phyloP scores from a whole-genome alignment of 1,139 yeast species.

The Eremothecium sinecaudum region DNA sequence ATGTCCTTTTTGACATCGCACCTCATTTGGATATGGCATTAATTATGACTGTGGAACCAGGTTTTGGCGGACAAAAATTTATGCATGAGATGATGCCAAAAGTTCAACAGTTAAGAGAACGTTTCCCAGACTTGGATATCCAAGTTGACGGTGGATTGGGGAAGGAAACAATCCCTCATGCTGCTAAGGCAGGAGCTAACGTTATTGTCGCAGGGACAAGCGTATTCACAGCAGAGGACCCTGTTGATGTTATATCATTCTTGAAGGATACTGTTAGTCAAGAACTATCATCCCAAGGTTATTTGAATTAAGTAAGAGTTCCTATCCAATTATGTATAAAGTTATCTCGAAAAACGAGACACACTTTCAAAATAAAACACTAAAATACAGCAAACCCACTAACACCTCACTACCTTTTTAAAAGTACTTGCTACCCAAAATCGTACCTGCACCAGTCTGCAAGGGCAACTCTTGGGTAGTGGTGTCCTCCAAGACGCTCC shows the following conservation, averaged over 20 bases:
- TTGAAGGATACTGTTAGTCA: conserved; percentile 53
- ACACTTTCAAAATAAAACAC: no score
- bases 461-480: conserved; percentile 38
- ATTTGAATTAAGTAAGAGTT: conserved; percentile 15
- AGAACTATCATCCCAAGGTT: conserved; percentile 29
- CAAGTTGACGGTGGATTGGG: conserved; percentile 98
- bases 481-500: conserved; percentile 56
- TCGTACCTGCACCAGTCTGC: conserved; percentile 63
- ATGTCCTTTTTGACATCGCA: conserved; percentile 67
- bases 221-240: conserved; percentile 76
- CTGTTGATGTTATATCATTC: conserved; percentile 57
- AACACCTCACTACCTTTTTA: conserved; percentile 11
- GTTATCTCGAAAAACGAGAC: no score
- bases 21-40: conserved; percentile 82
- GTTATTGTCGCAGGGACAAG: conserved; percentile 98
- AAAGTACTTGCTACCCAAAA: conserved; percentile 60
- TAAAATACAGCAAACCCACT: neutral
- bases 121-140: conserved; percentile 71
- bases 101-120: conserved; percentile 63
- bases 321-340: no score
- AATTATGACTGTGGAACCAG: conserved; percentile 98
- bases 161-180: conserved; percentile 67
- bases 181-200: conserved; percentile 93
- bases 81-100: conserved; percentile 96
- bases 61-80: conserved; percentile 96